Conservation (phyloP, 2,329 filamentous ascomycete genomes). For the Aureobasidium sp. region DNA sequence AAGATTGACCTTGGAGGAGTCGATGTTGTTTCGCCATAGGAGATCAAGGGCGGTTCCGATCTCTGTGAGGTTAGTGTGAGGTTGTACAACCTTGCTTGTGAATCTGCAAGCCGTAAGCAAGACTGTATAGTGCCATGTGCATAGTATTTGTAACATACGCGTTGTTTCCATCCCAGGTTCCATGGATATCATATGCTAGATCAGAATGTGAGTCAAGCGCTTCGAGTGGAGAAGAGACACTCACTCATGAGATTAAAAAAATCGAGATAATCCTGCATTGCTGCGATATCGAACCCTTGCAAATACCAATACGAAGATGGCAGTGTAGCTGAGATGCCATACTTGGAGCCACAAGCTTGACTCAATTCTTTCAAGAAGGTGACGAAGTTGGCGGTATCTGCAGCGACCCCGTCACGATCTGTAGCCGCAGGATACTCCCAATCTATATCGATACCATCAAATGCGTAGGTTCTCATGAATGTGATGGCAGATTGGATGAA, state of each 20-base stretch:
- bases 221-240: too few species aligned
- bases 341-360: slow-evolving; percentile 21
- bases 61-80: slow-evolving; percentile 40
- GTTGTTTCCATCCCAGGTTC: slow-evolving; percentile 31
- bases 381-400: slow-evolving; percentile 32
- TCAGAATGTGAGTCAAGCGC: too few species aligned
- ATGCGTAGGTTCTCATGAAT: slow-evolving; percentile 16
- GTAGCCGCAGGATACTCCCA: slow-evolving; percentile 21
- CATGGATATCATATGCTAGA: slow-evolving; percentile 38
- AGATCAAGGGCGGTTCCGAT: slow-evolving; percentile 36
- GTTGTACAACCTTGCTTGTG: too few species aligned
- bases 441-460: slow-evolving; percentile 18
- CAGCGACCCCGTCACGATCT: slow-evolving; percentile 29
- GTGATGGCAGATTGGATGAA: neutral
- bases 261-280: slow-evolving; percentile 13
- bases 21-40: slow-evolving; percentile 37
- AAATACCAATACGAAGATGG: slow-evolving; percentile 25
- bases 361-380: slow-evolving; percentile 19
- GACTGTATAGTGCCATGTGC: too few species aligned
- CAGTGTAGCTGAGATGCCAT: slow-evolving; percentile 14
- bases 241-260: slow-evolving; percentile 36
- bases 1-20: slow-evolving; percentile 33
- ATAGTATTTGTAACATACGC: too few species aligned
- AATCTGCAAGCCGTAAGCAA: too few species aligned
- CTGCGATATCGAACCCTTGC: slow-evolving; percentile 23